Percentiles rank a stretch among this genome's conserved stretches.
phyloP scores from a whole-genome alignment of 208 protist genomes.

The Perkinsela sp. region DNA sequence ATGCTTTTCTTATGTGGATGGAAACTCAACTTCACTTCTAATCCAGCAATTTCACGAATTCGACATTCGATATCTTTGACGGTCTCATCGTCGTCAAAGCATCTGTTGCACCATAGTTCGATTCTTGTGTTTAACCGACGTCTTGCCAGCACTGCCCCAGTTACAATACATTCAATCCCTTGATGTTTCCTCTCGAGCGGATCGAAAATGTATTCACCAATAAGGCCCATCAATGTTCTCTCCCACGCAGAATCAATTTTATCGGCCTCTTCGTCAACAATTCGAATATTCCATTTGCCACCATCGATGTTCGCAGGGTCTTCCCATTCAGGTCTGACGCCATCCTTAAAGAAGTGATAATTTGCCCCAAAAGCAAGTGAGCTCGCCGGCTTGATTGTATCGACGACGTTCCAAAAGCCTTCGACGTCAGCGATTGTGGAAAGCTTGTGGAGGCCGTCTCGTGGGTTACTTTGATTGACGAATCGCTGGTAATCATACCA shows the following conservation, averaged over 20 bases:
- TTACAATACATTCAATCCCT: background rate
- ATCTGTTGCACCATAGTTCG: background rate
- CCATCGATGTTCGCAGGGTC: constrained; percentile 50
- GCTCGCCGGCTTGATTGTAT: constrained; percentile 48
- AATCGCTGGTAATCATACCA: background rate
- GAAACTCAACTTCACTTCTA: background rate
- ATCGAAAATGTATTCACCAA: constrained; percentile 25
- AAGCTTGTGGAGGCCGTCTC: constrained; percentile 2
- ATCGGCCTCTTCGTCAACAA: constrained; percentile 15
- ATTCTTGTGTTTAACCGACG: background rate
- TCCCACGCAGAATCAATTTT: constrained; percentile 34
- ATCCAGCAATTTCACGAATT: background rate
- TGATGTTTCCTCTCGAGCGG: background rate
- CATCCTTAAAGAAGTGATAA: constrained; percentile 63
- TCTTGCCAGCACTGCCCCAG: background rate
- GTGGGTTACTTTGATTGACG: background rate
- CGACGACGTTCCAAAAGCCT: constrained; percentile 47
- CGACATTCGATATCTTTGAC: background rate
- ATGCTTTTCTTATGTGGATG: background rate
- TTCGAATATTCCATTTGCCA: constrained; percentile 25
- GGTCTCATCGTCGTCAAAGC: background rate
- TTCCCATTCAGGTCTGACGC: constrained; percentile 66
- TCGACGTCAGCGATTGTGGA: constrained; percentile 13
- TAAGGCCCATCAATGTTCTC: constrained; percentile 31
- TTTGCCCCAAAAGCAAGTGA: constrained; percentile 32